Conservation (phyloP, 2,329 filamentous ascomycete genomes). For the Trichoderma guizhouense region DNA sequence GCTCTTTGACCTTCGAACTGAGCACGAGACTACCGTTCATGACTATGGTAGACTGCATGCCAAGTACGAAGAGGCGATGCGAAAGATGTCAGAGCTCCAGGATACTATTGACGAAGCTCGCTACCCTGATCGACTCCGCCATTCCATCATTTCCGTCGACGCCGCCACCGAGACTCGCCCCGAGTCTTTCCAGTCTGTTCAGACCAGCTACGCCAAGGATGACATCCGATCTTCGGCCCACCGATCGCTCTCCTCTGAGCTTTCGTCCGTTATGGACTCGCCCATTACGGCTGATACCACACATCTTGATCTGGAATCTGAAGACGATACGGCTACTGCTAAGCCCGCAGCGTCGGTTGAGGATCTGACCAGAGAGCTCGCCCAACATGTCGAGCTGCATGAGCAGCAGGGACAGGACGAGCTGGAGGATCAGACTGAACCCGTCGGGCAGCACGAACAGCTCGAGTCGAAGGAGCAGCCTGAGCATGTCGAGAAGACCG, state of each 20-base stretch:
- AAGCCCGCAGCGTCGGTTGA: slow-evolving; percentile 41
- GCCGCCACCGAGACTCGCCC: slow-evolving; percentile 56
- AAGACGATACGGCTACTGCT: slow-evolving; percentile 43
- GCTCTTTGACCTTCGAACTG: slow-evolving; percentile 81
- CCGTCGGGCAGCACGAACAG: neutral
- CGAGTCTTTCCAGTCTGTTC: slow-evolving; percentile 78
- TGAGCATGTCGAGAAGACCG: neutral
- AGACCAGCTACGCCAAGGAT: slow-evolving; percentile 68
- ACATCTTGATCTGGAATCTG: slow-evolving; percentile 48
- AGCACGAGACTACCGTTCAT: slow-evolving; percentile 79
- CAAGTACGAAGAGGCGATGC: slow-evolving; percentile 89
- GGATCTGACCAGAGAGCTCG: slow-evolving; percentile 35
- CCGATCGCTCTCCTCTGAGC: slow-evolving; percentile 89
- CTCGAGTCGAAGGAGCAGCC: neutral
- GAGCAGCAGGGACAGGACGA: neutral
- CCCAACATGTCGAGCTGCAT: neutral
- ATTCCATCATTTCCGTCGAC: slow-evolving; percentile 54
- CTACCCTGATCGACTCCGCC: slow-evolving; percentile 54
- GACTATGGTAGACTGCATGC: slow-evolving; percentile 78
- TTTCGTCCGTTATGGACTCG: slow-evolving; percentile 82
- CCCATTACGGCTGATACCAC: slow-evolving; percentile 62
- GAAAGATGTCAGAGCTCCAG: slow-evolving; percentile 77
- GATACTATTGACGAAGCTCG: slow-evolving; percentile 78
- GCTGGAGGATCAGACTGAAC: neutral
- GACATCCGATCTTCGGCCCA: slow-evolving; percentile 64